Evolutionary conservation across 2,329 filamentous ascomycete species (phyloP).

Genomic region (Cercospora sp.): DNA sequence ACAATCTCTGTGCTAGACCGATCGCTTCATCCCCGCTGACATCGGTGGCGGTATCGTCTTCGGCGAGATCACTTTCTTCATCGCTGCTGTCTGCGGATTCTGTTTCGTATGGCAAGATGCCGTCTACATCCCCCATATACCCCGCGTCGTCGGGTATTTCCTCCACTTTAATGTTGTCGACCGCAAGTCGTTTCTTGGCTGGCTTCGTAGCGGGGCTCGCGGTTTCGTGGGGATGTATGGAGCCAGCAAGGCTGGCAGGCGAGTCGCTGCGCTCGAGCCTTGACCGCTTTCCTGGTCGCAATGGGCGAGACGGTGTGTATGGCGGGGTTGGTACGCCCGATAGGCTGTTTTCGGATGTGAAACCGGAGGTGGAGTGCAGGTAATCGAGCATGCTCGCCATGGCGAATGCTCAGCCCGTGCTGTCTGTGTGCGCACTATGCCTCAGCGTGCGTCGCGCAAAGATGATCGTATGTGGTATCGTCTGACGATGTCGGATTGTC

Average conservation of each 20-base stretch:
- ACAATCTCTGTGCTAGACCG: conserved; percentile 25
- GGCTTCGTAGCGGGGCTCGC: conserved; percentile 36
- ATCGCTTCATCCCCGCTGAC: conserved; percentile 25
- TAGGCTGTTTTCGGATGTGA: conserved; percentile 29
- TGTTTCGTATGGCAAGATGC: conserved; percentile 46
- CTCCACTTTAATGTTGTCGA: conserved; percentile 44
- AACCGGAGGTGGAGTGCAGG: conserved; percentile 29
- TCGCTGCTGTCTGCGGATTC: conserved; percentile 33
- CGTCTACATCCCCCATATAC: conserved; percentile 45
- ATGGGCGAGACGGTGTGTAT: conserved; percentile 31
- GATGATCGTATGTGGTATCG: conserved; percentile 33
- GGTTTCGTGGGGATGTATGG: conserved; percentile 42
- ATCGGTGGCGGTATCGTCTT: conserved; percentile 34
- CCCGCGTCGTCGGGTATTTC: conserved; percentile 43
- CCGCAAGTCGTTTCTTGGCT: conserved; percentile 24
- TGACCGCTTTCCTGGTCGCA: conserved; percentile 24
- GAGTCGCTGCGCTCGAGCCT: conserved; percentile 32
- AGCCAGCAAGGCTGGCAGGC: conserved; percentile 36
- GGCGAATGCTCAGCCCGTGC: not conserved
- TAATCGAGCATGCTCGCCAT: conserved; percentile 26
- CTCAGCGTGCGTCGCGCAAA: conserved; percentile 31
- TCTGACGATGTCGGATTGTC: conserved; percentile 35
- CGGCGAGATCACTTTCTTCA: conserved; percentile 27
- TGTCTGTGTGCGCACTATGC: not conserved
- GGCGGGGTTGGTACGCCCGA: conserved; percentile 34